phyloP scores from a whole-genome alignment of 371 early-diverging fungal species.

The Mortierella sp. region DNA sequence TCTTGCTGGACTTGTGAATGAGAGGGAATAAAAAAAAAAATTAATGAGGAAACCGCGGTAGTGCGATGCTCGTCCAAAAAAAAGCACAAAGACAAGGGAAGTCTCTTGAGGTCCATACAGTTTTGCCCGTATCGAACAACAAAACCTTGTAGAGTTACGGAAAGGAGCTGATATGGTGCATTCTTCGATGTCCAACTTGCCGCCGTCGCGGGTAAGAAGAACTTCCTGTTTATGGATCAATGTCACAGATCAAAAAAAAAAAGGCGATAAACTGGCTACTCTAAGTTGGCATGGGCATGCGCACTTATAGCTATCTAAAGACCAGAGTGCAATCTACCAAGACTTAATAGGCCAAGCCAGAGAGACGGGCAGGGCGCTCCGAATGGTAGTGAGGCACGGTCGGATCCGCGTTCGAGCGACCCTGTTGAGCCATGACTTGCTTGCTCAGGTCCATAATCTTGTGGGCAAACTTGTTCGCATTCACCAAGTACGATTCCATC shows the following conservation, averaged over 20 bases:
- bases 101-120: no score
- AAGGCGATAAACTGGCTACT: neutral
- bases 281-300: neutral
- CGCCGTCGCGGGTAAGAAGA: neutral
- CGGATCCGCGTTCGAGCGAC: conserved; percentile 18
- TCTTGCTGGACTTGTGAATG: neutral
- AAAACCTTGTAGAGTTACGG: neutral
- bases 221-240: neutral
- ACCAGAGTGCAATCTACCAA: neutral
- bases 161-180: neutral
- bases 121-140: no score
- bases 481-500: conserved; percentile 40
- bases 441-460: conserved; percentile 40
- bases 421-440: conserved; percentile 26
- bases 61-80: no score
- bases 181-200: neutral
- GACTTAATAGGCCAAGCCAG: conserved; percentile 38
- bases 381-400: conserved; percentile 42
- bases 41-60: neutral
- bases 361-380: conserved; percentile 28
- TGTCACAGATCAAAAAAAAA: neutral
- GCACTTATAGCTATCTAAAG: neutral
- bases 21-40: neutral
- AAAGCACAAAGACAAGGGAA: neutral
- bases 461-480: conserved; percentile 45